phyloP scores from a whole-genome alignment of 805 yeast species.

The Ascoidea rubescens region DNA sequence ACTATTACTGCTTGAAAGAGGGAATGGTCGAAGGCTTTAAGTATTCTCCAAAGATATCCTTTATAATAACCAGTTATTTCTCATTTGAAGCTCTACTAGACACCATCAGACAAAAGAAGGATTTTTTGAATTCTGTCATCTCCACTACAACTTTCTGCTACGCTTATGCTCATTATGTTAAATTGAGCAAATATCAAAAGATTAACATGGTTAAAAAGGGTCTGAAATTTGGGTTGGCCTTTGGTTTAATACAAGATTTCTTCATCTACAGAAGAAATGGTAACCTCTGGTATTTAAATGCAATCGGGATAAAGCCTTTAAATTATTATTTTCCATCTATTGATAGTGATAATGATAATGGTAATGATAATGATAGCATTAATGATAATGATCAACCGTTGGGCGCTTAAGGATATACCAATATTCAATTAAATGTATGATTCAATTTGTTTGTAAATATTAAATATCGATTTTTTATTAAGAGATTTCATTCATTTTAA shows the following conservation, averaged over 20 bases:
- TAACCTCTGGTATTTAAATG: slow-evolving; percentile 44
- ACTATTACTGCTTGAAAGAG: slow-evolving; percentile 50
- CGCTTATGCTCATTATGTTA: slow-evolving; percentile 30
- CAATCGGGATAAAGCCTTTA: background rate
- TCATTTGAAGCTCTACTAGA: slow-evolving; percentile 54
- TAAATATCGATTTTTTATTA: no score
- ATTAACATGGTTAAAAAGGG: slow-evolving; percentile 34
- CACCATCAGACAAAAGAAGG: slow-evolving; percentile 33
- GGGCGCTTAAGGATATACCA: no score
- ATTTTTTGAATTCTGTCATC: slow-evolving; percentile 46
- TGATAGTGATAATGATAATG: background rate
- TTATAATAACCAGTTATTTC: slow-evolving; percentile 35
- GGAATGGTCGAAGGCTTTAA: slow-evolving; percentile 37
- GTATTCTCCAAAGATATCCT: slow-evolving; percentile 26
- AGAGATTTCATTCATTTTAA: no score
- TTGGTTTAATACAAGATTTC: slow-evolving; percentile 58
- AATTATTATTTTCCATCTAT: no score
- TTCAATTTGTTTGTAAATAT: no score
- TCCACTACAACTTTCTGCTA: slow-evolving; percentile 41
- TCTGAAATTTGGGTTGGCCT: slow-evolving; percentile 37
- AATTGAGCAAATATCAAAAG: slow-evolving; percentile 27
- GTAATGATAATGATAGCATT: no score
- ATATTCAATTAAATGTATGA: no score
- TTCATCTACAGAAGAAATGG: slow-evolving; percentile 46
- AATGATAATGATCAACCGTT: no score